Base-by-base conservation (phyloP, 768 basidiomycete genomes). In the Lactifluus subvellereus region DNA sequence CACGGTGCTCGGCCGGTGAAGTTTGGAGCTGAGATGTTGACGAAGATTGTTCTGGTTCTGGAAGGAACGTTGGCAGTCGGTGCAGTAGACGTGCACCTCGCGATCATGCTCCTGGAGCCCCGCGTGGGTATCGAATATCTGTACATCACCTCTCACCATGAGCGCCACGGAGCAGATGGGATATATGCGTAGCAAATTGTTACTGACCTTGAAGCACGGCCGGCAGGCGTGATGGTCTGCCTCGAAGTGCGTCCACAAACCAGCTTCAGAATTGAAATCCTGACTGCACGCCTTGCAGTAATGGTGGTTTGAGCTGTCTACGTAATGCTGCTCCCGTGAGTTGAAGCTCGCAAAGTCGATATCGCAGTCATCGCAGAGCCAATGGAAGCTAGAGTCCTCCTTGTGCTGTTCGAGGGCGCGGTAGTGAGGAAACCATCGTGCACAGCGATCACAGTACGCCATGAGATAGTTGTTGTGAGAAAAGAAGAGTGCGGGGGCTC, bases 21-120 rank as follows among this genome's bases (percentile, higher is more conserved):
- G 48, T 33, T 80, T 76, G 0, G 87, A 87, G 11, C 78, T 78
- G 57, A 82, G 70, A 70, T 89, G 87, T 72, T 78, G 37, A 16
- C 68, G 66, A 35, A 82, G 76, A 58, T 78, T 78, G 59, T 67
- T 75, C 54, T 72, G 72, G 20, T 70, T 76, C 10, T 59, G 63
- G 72, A 87, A 88, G 35, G 71, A 61, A 3, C 75, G 76, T n/a
- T 72, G 68, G 72, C 84, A 86, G 0, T 66, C 35, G 2, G 35
- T 64, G 67, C 87, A 85, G 67, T 82, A 84, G 55, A 33, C 62
- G 54, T 73, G 73, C 32, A 43, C 54, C 33, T 66, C 33, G 2
- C 54, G 45, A 14, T 67, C 49, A 55, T 72, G 73, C 22, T 20
- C n/a, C n/a, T 33, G 14, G 30, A 58, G 65, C 1, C 30, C 47